A percentile compares a stretch with the other conserved stretches of the same genome.
Evolutionary conservation across 768 basidiomycete species (phyloP).

Genomic region (Amyloporia xantha): DNA sequence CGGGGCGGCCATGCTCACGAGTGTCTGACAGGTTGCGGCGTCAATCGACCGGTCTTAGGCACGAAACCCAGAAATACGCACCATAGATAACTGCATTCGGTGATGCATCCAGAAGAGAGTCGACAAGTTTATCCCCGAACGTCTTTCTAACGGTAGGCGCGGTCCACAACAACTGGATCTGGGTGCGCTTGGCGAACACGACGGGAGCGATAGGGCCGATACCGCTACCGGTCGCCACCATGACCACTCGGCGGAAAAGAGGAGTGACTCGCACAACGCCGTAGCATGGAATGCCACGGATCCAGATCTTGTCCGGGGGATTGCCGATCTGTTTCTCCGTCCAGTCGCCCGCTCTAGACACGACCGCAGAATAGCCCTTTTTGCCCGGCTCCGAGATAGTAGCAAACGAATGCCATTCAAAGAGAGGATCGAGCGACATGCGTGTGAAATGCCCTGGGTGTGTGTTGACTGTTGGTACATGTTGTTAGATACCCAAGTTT

Average conservation of each 20-base stretch:
- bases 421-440: conserved; percentile 37
- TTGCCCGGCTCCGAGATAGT: conserved; percentile 37
- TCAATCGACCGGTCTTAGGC: background rate
- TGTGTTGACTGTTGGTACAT: conserved; percentile 20
- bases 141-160: conserved; percentile 55
- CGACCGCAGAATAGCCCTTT: conserved; percentile 44
- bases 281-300: conserved; percentile 50
- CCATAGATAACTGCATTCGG: conserved; percentile 55
- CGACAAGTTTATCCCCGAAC: conserved; percentile 55
- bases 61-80: conserved; percentile 19
- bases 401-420: conserved; percentile 57
- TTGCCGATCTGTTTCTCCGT: conserved; percentile 45
- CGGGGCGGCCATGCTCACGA: conserved; percentile 29
- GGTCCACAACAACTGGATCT: conserved; percentile 56
- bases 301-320: conserved; percentile 50
- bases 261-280: conserved; percentile 50
- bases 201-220: conserved; percentile 57
- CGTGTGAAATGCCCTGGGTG: conserved; percentile 30
- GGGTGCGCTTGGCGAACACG: conserved; percentile 44
- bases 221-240: conserved; percentile 53
- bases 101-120: conserved; percentile 43
- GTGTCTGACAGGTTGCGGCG: conserved; percentile 20
- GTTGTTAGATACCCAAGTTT: conserved; percentile 15
- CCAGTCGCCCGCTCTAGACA: conserved; percentile 57
- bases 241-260: conserved; percentile 47